Evolutionary conservation across 208 protist genomes (phyloP), one percentile per base, ranked within the genome.

Genomic region (Trypanosoma vivax): DNA sequence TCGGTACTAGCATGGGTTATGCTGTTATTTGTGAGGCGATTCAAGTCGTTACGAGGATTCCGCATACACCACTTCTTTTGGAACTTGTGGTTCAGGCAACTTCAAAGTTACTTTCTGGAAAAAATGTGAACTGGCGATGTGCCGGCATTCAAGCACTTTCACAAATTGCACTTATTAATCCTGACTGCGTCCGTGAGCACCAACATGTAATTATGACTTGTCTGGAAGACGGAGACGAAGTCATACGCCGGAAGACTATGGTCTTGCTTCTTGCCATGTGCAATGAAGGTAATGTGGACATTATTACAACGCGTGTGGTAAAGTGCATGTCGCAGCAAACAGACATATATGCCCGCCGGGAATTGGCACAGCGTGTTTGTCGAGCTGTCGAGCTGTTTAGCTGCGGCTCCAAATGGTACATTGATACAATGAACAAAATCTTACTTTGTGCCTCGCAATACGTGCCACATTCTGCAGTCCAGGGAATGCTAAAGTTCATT

Each of bases 201-300:
- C 96, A 98, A 67, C 50, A 90, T 18, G 67, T 88, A 5, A 90
- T 99, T 2, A 94, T 99, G 60, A 70, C 90, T 18, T 98, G 93
- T 55, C 71, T 98, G 0, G 95, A 98, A 34, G 84, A 92, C 49
- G 42, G 50, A 2, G 96, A 98, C 70, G 90, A 97, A 18, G 97
- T 92, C 0, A 83, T 99, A n/a, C 88, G 89, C 19, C 66, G 91
- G 23, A 97, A 95, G 50, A 93, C 88, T 24, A 76, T 98, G 18
- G 84, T 94, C 47, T 65, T 98, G 35, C 85, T 98, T 27, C 95
- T 92, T 65, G 62, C 74, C 18, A 98, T 98, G 90, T 96, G 91
- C 25, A 97, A 97, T 65, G 49, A 72, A 5, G 54, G 80, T 47
- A 98, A 98, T 65, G 86, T 98, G 7, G 70, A 68, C 31, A 60